Base-by-base conservation (phyloP, 192 early-diverging fungal genomes). In the Umbelopsis vinacea region DNA sequence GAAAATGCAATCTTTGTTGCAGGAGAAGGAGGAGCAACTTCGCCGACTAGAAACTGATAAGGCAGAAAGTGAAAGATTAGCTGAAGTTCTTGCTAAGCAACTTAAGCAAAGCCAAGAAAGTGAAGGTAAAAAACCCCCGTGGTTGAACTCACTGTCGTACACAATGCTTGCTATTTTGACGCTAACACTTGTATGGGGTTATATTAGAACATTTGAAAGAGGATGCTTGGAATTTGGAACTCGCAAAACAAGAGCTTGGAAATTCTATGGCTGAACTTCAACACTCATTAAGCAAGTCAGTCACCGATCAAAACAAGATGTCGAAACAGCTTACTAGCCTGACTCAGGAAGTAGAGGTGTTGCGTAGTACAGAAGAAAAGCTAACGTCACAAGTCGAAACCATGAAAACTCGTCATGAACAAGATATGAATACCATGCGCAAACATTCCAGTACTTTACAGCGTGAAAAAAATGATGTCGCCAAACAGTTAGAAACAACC, bases 401-500 rank as follows among this genome's bases (percentile, higher is more conserved):
- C 21, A 71, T 81, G 12, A 91, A 90, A 46, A 68, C 73, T 37
- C 83, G 87, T 21, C 87, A 86, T 45, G 91, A 92, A 66, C 86
- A 92, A 54, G 90, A 92, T 15, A 84, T 90, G 68, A 29, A 76
- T 1, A 69, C 75, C 22, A 73, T 88, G 76, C 87, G 90, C 12
- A 88, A 85, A 35, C 85, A 82, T 46, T 54, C 74, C 23, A 80
- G 82, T 33, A 72, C 76, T 6, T 63, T 92, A 15, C 88, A 91
- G 69, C 84, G 88, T 66, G 91, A 94, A 29, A 90, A 89, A 60
- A 60, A 75, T 8, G 79, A 85, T 19, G 71, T 92, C 8, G 9
- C 72, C 2, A 86, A 85, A 50, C 81, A 85, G 45, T 83, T 87
- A 11, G 89, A 92, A 19, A 84, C 89, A 12, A 78, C 92, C 57